Evolutionary conservation across 176 grass and related monocot genomes (phyloP).

Genomic region (Thinopyrum elongatum): DNA sequence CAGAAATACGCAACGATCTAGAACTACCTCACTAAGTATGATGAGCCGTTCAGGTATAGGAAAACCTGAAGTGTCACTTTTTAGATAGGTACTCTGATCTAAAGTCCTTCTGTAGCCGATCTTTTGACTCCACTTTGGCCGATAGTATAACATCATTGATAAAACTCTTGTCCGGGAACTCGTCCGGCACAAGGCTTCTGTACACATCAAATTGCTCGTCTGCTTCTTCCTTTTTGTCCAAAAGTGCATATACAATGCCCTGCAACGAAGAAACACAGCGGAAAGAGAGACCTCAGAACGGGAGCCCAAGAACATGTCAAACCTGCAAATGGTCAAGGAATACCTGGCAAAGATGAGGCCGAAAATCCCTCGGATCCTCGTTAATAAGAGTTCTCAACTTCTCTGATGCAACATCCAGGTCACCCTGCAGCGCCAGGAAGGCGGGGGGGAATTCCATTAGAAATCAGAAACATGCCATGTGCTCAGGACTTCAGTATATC

Average conservation of each 20-base stretch:
- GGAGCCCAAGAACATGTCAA: not conserved
- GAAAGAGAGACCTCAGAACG: not conserved
- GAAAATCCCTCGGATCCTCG: conserved; percentile 79
- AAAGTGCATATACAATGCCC: conserved; percentile 79
- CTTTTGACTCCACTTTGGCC: conserved; percentile 56
- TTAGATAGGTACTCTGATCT: conserved; percentile 40
- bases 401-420: conserved; percentile 63
- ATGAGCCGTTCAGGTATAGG: not conserved
- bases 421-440: conserved; percentile 35
- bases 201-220: conserved; percentile 67
- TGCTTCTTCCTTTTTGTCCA: conserved; percentile 75
- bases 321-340: not conserved
- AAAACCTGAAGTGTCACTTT: conserved; percentile 41
- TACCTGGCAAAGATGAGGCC: conserved; percentile 89
- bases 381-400: conserved; percentile 73
- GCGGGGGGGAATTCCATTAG: not conserved
- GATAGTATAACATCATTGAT: conserved; percentile 70
- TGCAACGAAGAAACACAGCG: conserved; percentile 26
- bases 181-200: conserved; percentile 77
- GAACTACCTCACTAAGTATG: conserved; percentile 2
- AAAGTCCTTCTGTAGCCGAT: conserved; percentile 49
- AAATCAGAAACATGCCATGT: not conserved
- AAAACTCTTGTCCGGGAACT: conserved; percentile 86
- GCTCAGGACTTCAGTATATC: not conserved
- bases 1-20: not conserved